These are phyloP conservation scores for Pichia sp. DNA, from an alignment of 1,139 yeast species.

Conservation along the genomic window DNA sequence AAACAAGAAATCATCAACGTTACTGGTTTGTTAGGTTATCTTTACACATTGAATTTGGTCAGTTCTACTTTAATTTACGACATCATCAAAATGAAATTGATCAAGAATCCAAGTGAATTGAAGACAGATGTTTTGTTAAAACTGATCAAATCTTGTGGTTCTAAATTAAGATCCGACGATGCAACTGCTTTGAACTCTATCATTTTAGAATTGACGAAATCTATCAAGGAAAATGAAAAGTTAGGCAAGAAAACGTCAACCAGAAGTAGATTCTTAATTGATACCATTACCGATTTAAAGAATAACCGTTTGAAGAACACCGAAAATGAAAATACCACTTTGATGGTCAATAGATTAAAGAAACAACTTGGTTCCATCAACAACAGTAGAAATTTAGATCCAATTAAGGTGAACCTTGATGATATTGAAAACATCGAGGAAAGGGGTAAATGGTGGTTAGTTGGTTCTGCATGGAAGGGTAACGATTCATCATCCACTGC, in stretches of 20 bases:
- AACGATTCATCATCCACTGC: conserved; percentile 14
- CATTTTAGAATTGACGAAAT: conserved; percentile 53
- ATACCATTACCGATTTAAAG: conserved; percentile 79
- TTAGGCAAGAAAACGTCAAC: conserved; percentile 46
- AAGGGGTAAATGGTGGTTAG: conserved; percentile 98
- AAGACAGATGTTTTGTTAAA: conserved; percentile 78
- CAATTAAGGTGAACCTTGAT: conserved; percentile 78
- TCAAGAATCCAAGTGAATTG: conserved; percentile 54
- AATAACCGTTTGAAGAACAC: conserved; percentile 74
- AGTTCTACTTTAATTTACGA: conserved; percentile 78
- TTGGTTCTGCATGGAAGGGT: conserved; percentile 97
- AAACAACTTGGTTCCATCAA: conserved; percentile 59
- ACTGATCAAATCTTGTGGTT: conserved; percentile 74
- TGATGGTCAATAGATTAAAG: conserved; percentile 58
- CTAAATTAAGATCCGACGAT: conserved; percentile 86
- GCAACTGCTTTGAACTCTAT: conserved; percentile 84
- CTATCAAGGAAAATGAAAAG: conserved; percentile 39
- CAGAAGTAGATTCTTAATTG: conserved; percentile 80
- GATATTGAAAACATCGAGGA: conserved; percentile 78
- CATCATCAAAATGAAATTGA: conserved; percentile 47
- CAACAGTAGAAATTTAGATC: conserved; percentile 54
- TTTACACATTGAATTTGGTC: conserved; percentile 74
- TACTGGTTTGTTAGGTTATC: conserved; percentile 70
- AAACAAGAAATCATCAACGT: conserved; percentile 68
- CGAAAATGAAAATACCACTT: conserved; percentile 41